A percentile compares a stretch with the other conserved stretches of the same genome.
These are phyloP conservation scores for Talaromyces sp. DNA, from an alignment of 2,329 filamentous ascomycete genomes.

Conservation along the genomic window DNA sequence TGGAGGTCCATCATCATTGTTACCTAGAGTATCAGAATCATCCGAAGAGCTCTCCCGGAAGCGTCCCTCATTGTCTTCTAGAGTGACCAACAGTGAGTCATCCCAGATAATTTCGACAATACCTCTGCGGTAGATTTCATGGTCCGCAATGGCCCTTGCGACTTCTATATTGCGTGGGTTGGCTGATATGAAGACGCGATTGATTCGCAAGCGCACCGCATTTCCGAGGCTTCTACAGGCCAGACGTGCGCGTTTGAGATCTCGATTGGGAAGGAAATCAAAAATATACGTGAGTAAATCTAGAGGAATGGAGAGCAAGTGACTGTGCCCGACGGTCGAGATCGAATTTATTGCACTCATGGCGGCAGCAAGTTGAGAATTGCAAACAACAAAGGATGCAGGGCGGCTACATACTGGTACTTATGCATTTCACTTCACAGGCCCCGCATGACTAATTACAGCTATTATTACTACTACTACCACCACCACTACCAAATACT, in stretches of 20 bases:
- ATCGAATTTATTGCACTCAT: neutral
- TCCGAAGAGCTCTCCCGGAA: neutral
- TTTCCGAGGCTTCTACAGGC: slow-evolving; percentile 15
- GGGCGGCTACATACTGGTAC: too few relatives aligned
- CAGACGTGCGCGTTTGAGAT: slow-evolving; percentile 24
- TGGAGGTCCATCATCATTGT: neutral
- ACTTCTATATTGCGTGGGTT: slow-evolving; percentile 35
- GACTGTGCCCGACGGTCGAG: neutral
- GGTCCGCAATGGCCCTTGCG: slow-evolving; percentile 30
- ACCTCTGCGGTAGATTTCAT: slow-evolving; percentile 24
- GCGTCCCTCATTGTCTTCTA: neutral
- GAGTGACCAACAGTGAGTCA: neutral
- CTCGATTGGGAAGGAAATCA: slow-evolving; percentile 17
- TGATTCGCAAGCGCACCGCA: slow-evolving; percentile 19
- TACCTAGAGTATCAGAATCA: neutral
- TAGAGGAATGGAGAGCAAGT: neutral
- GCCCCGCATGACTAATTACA: too few relatives aligned
- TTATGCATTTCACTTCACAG: too few relatives aligned
- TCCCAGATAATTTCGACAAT: slow-evolving; percentile 36
- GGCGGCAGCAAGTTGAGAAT: neutral
- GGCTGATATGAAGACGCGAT: slow-evolving; percentile 37
- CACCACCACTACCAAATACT: too few relatives aligned
- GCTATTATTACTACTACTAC: too few relatives aligned
- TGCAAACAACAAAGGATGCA: neutral
- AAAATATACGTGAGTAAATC: neutral